phyloP scores from a whole-genome alignment of 2,329 filamentous ascomycete genomes.

The Fusarium foetens region DNA sequence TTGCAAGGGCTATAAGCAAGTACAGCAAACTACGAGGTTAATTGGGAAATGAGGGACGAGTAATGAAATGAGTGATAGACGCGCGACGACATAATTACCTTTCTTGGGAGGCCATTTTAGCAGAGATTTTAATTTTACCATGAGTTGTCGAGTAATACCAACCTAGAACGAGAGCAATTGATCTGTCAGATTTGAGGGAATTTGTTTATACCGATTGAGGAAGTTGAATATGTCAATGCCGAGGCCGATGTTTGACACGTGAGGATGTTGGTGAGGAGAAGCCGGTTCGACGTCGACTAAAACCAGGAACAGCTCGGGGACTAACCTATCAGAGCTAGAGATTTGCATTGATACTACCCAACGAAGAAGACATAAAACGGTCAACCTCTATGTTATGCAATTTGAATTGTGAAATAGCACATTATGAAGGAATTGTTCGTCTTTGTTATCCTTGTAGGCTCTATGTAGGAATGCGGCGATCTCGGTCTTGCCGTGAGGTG shows the following conservation, averaged over 20 bases:
- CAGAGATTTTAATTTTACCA: slow-evolving; percentile 30
- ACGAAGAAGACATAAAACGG: neutral
- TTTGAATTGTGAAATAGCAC: neutral
- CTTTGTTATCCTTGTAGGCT: neutral
- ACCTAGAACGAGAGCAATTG: neutral
- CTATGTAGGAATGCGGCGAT: neutral
- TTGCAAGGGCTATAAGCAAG: slow-evolving; percentile 51
- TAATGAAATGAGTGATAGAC: slow-evolving; percentile 20
- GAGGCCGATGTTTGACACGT: slow-evolving; percentile 20
- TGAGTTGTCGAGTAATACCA: slow-evolving; percentile 19
- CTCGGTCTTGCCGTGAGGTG: neutral
- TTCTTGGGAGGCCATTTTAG: slow-evolving; percentile 28
- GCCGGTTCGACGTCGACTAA: slow-evolving; percentile 8
- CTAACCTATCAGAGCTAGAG: slow-evolving; percentile 11
- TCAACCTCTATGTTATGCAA: neutral
- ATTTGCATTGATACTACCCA: neutral
- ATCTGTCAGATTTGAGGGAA: slow-evolving; percentile 17
- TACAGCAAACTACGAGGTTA: slow-evolving; percentile 41
- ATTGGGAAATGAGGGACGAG: slow-evolving; percentile 4
- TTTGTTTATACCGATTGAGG: slow-evolving; percentile 21
- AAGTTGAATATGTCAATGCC: slow-evolving; percentile 17
- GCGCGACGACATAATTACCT: slow-evolving; percentile 21
- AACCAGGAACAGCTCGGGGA: neutral
- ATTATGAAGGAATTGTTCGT: neutral
- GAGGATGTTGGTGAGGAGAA: slow-evolving; percentile 20